phyloP scores from a whole-genome alignment of 805 yeast genomes.

The Candida alai region DNA sequence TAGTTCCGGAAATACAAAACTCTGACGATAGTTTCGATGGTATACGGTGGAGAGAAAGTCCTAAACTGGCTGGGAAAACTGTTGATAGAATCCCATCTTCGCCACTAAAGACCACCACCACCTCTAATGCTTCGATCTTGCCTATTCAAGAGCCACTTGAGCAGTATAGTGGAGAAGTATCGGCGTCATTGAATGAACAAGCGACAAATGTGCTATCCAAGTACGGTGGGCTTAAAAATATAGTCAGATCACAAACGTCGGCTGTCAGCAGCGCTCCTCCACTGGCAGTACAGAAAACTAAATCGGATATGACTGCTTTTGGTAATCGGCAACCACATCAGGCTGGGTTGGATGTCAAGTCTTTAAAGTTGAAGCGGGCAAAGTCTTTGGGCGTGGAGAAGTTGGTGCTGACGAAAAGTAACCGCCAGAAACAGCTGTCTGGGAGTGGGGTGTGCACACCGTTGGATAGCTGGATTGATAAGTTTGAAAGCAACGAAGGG shows the following conservation, averaged over 20 bases:
- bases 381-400: conserved; percentile 31
- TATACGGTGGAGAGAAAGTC: conserved; percentile 42
- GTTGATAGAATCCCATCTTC: conserved; percentile 32
- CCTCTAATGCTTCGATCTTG: no score
- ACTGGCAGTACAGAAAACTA: no score
- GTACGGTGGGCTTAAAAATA: conserved; percentile 36
- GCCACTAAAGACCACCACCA: conserved; percentile 31
- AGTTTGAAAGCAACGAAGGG: conserved; percentile 17
- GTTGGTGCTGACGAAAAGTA: no score
- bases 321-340: conserved; percentile 19
- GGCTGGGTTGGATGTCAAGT: no score
- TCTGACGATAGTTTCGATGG: conserved; percentile 45
- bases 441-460: no score
- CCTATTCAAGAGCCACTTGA: no score
- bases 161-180: no score
- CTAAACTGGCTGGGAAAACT: conserved; percentile 20
- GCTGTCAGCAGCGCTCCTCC: no score
- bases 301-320: conserved; percentile 25
- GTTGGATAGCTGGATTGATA: conserved; percentile 39
- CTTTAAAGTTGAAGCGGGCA: conserved; percentile 34
- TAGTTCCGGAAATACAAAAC: conserved; percentile 26
- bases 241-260: conserved; percentile 17
- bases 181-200: conserved; percentile 31
- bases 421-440: no score
- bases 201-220: conserved; percentile 37